Evolutionary conservation across 2,329 filamentous ascomycete species (phyloP).

Genomic region (Trichoderma cornu-damae): DNA sequence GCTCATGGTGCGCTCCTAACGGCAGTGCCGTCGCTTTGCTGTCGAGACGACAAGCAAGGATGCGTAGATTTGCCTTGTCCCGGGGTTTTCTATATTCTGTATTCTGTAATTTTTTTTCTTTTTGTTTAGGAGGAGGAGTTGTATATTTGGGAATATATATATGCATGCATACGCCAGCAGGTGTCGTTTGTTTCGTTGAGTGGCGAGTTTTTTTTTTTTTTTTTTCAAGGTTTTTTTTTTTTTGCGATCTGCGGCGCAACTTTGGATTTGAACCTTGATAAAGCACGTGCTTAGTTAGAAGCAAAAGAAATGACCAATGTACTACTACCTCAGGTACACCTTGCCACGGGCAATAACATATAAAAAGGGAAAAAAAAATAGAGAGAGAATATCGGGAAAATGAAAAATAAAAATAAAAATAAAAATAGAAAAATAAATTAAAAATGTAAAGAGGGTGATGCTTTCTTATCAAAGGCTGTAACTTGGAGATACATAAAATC

Average conservation of each 20-base stretch:
- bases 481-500: no score
- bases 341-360: background rate
- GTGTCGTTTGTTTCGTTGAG: background rate
- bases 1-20: constrained; percentile 61
- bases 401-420: no score
- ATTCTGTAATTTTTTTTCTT: no score
- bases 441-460: background rate
- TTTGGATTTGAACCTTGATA: constrained; percentile 7
- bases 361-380: background rate
- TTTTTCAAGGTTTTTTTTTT: no score
- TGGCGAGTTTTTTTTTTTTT: constrained; percentile 16
- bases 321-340: no score
- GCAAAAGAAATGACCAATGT: no score
- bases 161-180: background rate
- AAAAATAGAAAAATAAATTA: no score
- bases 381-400: no score
- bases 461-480: background rate
- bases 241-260: constrained; percentile 6
- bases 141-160: background rate
- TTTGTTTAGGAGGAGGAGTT: background rate
- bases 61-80: background rate
- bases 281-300: constrained; percentile 11
- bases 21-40: constrained; percentile 4
- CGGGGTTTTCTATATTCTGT: no score
- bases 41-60: background rate